phyloP scores from a whole-genome alignment of 495 filamentous ascomycete species.

The Hypoxylon perforatum region DNA sequence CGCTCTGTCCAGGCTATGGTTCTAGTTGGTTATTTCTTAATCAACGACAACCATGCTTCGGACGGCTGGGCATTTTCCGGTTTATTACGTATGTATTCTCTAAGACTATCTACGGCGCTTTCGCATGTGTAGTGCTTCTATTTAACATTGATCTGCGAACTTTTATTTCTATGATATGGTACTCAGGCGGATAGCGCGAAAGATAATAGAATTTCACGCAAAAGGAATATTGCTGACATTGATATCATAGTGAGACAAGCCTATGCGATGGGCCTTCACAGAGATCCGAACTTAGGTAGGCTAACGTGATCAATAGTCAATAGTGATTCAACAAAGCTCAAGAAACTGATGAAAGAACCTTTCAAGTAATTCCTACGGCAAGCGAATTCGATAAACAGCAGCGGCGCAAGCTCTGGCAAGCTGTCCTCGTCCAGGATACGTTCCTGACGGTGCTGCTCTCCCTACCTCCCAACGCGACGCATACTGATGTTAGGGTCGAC shows the following conservation, averaged over 20 bases:
- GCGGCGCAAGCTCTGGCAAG: conserved; percentile 78
- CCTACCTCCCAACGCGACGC: conserved; percentile 75
- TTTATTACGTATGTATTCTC: conserved; percentile 27
- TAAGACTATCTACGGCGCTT: neutral
- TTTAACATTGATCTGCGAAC: neutral
- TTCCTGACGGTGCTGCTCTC: conserved; percentile 80
- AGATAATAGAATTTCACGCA: neutral
- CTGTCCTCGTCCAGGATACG: conserved; percentile 78
- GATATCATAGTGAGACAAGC: conserved; percentile 69
- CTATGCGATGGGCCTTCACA: conserved; percentile 79
- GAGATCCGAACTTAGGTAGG: conserved; percentile 74
- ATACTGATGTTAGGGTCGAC: conserved; percentile 76
- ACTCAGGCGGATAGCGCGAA: neutral
- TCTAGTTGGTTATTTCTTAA: conserved; percentile 77
- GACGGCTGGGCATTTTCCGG: conserved; percentile 82
- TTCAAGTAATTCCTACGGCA: conserved; percentile 64
- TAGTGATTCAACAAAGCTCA: neutral
- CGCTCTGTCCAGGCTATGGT: conserved; percentile 80
- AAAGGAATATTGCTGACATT: conserved; percentile 17
- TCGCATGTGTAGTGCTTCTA: neutral
- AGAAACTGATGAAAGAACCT: conserved; percentile 12
- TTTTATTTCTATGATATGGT: neutral
- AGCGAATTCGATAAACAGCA: conserved; percentile 73
- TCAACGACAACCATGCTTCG: conserved; percentile 80
- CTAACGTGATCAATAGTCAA: neutral